Percentiles rank a stretch among this genome's conserved stretches.
Conservation (phyloP, 2,329 filamentous ascomycete genomes). For the Aspergillus arachidicola region DNA sequence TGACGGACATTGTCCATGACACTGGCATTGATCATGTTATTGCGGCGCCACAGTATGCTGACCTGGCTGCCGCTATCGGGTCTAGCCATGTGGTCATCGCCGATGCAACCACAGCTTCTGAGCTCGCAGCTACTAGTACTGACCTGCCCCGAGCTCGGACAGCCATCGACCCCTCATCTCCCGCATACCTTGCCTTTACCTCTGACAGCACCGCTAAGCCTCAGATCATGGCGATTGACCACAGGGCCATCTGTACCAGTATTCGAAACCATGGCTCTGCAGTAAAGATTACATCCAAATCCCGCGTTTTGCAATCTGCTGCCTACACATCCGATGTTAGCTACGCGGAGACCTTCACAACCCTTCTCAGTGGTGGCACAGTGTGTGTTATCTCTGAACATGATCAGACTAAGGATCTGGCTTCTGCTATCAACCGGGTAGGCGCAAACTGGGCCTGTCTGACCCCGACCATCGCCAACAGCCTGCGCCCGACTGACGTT, state of each 20-base stretch:
- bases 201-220: constrained; percentile 29
- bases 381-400: constrained; percentile 51
- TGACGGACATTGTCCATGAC: constrained; percentile 1
- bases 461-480: constrained; percentile 8
- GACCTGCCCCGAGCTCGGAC: neutral
- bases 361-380: constrained; percentile 17
- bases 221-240: constrained; percentile 60
- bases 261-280: constrained; percentile 50
- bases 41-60: constrained; percentile 2
- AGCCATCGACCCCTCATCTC: constrained; percentile 32
- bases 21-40: neutral
- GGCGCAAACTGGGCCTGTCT: constrained; percentile 10
- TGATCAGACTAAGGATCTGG: constrained; percentile 48
- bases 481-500: neutral
- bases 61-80: neutral
- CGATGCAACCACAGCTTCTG: neutral
- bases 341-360: constrained; percentile 26
- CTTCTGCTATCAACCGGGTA: constrained; percentile 40
- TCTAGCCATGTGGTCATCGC: neutral
- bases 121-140: neutral
- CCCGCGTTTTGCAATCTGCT: constrained; percentile 32
- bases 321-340: constrained; percentile 41
- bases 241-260: constrained; percentile 56
- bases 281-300: constrained; percentile 42
- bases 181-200: constrained; percentile 56